Evolutionary conservation across 2,329 filamentous ascomycete genomes (phyloP).

Genomic region (Penicillium hordei): DNA sequence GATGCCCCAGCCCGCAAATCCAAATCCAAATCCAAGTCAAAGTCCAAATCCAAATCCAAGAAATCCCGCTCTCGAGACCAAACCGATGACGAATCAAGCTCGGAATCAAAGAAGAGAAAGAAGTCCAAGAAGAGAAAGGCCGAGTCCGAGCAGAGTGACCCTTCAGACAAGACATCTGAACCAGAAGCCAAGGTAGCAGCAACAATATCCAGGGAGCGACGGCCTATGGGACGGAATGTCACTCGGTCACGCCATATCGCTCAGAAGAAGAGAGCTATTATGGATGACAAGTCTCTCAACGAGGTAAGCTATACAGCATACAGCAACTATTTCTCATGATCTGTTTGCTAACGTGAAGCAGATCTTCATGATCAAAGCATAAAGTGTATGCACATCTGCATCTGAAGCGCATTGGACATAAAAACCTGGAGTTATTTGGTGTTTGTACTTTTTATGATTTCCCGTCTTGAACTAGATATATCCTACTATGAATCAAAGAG

Average conservation of each 20-base stretch:
- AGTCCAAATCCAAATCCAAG: constrained; percentile 27
- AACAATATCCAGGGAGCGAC: constrained; percentile 50
- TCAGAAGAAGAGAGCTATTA: constrained; percentile 79
- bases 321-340: background rate
- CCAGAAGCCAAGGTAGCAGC: constrained; percentile 30
- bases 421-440: constrained; percentile 6
- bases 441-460: background rate
- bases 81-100: constrained; percentile 18
- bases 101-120: constrained; percentile 31
- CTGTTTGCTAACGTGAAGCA: constrained; percentile 9
- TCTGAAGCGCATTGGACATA: constrained; percentile 11
- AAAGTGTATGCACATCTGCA: constrained; percentile 10
- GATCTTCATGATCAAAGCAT: constrained; percentile 31
- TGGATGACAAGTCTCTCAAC: constrained; percentile 79
- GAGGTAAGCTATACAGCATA: constrained; percentile 60
- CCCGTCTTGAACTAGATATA: constrained; percentile 3
- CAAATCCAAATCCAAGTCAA: constrained; percentile 19
- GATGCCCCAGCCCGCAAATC: constrained; percentile 11
- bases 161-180: constrained; percentile 11
- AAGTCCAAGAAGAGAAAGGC: constrained; percentile 39
- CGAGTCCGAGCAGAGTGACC: constrained; percentile 34
- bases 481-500: constrained; percentile 3
- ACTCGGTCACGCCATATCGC: constrained; percentile 80
- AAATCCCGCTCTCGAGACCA: constrained; percentile 21
- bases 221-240: constrained; percentile 63